Evolutionary conservation across 768 basidiomycete species (phyloP), one percentile per base, ranked within the genome.

Genomic region (Peribolospora baueri): DNA sequence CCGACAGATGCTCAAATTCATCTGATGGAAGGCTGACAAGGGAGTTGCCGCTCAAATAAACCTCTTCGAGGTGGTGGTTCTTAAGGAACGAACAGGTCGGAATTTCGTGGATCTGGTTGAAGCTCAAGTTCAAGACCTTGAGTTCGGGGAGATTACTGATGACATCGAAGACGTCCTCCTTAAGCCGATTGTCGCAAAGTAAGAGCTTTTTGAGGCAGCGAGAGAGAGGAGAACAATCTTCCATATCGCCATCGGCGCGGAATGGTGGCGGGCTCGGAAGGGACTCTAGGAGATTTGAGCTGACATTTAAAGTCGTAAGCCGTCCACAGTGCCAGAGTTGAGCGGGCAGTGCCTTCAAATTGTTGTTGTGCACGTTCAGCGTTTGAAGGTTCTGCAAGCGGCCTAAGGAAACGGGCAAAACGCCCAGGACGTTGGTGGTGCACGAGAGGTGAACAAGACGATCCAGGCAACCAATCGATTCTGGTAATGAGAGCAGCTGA

Each of bases 1-100:
- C 74, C 54, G 71, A 76, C 60, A 93, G 67, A 57, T 73, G 71
- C 50, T 79, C 78, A 48, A 98, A 67, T 64, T 93, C 86, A 65
- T 95, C 90, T 8, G 82, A 80, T 4, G 90, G 90, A 40, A 97
- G 72, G 58, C 76, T 81, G 6, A 84, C 82, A 61, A 98, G 70
- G 67, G 84, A 83, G 70, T 95, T 97, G n/a, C 91, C 91, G 61
- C 84, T 85, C 3, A 97, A 72, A 65, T 93, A 97, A 42, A 98
- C 70, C 68, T 90, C 82, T 67, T 85, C 77, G 7, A 98, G 72
- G 46, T 74, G 68, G 45, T 59, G 69, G 60, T 86, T 73, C 57
- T 79, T 78, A 58, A 74, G 71, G 62, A 95, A 77, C 62, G 86
- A 88, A 40, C 73, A 70, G 0, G 75, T 68, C 0, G 91, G 88